phyloP scores from a whole-genome alignment of 768 basidiomycete genomes.

The Trametes villosa region DNA sequence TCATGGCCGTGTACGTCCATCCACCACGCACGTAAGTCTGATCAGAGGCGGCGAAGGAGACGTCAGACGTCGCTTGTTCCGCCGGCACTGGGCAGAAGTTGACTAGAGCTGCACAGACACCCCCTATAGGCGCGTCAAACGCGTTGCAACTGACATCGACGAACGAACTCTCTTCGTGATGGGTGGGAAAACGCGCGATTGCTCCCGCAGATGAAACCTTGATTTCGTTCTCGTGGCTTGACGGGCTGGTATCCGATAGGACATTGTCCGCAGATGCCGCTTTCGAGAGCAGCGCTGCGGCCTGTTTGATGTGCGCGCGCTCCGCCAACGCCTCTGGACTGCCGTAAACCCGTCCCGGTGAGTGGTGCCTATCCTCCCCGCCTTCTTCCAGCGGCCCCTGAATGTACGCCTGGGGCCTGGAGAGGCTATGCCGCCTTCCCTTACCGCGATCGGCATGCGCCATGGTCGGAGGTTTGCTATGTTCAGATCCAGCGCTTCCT shows the following conservation, averaged over 20 bases:
- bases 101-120: neutral
- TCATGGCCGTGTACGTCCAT: too few species aligned
- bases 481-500: too few species aligned
- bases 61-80: neutral
- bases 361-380: neutral
- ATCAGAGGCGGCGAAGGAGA: neutral
- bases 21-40: too few species aligned
- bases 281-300: neutral
- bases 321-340: neutral
- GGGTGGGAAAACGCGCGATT: neutral
- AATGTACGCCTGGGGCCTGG: too few species aligned
- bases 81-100: neutral
- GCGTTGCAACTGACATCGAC: neutral
- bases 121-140: conserved; percentile 1
- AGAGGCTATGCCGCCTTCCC: too few species aligned
- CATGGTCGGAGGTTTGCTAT: too few species aligned
- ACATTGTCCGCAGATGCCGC: neutral
- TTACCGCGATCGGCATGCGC: too few species aligned
- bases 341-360: neutral
- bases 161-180: conserved; percentile 4
- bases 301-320: neutral
- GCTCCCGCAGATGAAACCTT: conserved; percentile 12
- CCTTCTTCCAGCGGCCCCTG: neutral
- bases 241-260: neutral
- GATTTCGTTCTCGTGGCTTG: neutral